phyloP scores from a whole-genome alignment of 345 rosid species.

The Euclidium syriacum region DNA sequence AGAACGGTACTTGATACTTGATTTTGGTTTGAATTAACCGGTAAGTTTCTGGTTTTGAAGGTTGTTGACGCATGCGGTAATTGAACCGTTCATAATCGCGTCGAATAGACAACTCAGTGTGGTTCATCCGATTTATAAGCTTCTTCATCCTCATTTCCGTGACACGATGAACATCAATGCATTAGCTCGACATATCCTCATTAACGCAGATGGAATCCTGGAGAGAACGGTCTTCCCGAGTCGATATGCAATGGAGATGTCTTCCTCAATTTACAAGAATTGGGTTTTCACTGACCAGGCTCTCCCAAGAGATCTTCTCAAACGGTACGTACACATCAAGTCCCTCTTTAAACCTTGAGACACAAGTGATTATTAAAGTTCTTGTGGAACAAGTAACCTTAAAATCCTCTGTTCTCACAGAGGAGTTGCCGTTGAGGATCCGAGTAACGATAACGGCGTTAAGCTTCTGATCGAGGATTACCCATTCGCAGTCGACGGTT shows the following conservation, averaged over 20 bases:
- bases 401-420: conserved; percentile 29
- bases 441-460: conserved; percentile 46
- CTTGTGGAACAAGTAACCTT: background rate
- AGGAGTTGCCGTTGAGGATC: conserved; percentile 67
- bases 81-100: conserved; percentile 85
- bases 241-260: conserved; percentile 76
- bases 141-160: conserved; percentile 82
- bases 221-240: conserved; percentile 78
- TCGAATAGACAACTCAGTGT: conserved; percentile 76
- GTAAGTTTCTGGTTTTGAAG: conserved; percentile 27
- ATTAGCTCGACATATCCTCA: conserved; percentile 72
- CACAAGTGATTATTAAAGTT: background rate
- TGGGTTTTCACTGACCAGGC: conserved; percentile 84
- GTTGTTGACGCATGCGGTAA: conserved; percentile 81
- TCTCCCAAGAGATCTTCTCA: conserved; percentile 72
- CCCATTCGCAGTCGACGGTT: conserved; percentile 89
- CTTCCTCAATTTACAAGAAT: conserved; percentile 54
- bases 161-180: conserved; percentile 95
- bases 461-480: conserved; percentile 77
- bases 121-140: conserved; percentile 82
- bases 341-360: background rate
- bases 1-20: background rate
- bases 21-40: background rate
- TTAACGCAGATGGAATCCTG: conserved; percentile 70
- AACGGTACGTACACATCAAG: conserved; percentile 42